phyloP scores from a whole-genome alignment of 768 basidiomycete genomes.

The Phlebiopsis flavidoalba region DNA sequence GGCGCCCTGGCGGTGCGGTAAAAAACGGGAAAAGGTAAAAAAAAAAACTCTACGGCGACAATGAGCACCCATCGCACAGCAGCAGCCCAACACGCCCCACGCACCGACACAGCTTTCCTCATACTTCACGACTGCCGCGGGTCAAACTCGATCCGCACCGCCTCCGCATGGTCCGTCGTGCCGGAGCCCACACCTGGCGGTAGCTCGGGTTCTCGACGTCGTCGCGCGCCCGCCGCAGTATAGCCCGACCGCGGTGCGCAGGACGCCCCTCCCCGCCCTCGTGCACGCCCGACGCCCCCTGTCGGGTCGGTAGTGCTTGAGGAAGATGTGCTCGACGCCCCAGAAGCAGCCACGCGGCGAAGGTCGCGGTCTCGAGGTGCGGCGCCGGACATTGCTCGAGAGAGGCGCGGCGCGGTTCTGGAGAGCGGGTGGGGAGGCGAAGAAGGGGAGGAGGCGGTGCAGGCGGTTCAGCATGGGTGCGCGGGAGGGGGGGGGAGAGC shows the following conservation, averaged over 20 bases:
- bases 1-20: constrained; percentile 81
- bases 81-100: constrained; percentile 30
- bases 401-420: not conserved
- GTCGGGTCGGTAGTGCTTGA: constrained; percentile 68
- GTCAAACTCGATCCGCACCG: constrained; percentile 83
- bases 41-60: constrained; percentile 71
- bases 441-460: not conserved
- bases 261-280: constrained; percentile 74
- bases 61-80: not conserved
- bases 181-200: constrained; percentile 73
- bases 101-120: constrained; percentile 82
- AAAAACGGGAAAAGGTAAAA: too few relatives aligned
- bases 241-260: constrained; percentile 72
- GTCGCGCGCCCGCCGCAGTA: constrained; percentile 71
- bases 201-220: constrained; percentile 59
- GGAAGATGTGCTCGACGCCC: constrained; percentile 83
- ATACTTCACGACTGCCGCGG: constrained; percentile 69
- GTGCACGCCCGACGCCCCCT: too few relatives aligned
- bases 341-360: constrained; percentile 75
- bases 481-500: not conserved
- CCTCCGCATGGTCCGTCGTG: constrained; percentile 83
- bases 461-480: not conserved
- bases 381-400: not conserved
- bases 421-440: not conserved
- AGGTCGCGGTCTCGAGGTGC: constrained; percentile 39